Base-by-base conservation (phyloP, 1,284 basidiomycete genomes). In the Pholiota adiposa region DNA sequence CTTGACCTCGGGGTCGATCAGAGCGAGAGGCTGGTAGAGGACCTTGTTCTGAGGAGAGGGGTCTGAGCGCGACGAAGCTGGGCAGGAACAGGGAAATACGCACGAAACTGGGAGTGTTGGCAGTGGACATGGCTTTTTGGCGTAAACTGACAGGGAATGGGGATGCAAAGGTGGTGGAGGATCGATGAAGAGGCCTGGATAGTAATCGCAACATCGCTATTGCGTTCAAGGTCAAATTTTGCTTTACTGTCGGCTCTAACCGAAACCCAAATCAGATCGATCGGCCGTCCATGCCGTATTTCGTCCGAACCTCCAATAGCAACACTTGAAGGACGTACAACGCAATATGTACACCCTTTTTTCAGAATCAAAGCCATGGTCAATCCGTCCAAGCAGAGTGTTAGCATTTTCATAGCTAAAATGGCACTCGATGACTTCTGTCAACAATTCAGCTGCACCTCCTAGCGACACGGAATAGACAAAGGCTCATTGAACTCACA, bases 1-100 rank as follows among this genome's bases (percentile, higher is more conserved):
- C 79, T 96, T 88, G 70, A 99, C 89, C 78, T 93, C 94, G 62
- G 96, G 96, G 80, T 98, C 96, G 71, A 89, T 86, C 84, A 98
- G 89, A 29, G 90, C 83, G 61, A 98, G 85, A 68, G 95, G 85
- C 63, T 87, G 80, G 81, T 98, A 98, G 68, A 99, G 86, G 62
- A 86, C 81, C 78, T 92, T 92, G 89, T 98, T 98, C 94, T 97
- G 69, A 18, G 63, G 40, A 58, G 29, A 60, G 54, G 48, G 59
- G 58, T 44, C 31, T 52, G 51, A 43, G 46, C 56, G 31, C 55
- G 36, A 34, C 34, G 54, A 25, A 27, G 33, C 36, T 40, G 14
- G n/a, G 12, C 18, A 8, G 49, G 46, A 43, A 46, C 51, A 27
- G 19, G 27, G 19, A 18, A 44, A 40, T 4, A 80, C 86, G 36